These are phyloP conservation scores for Primulina tabacum DNA, from an alignment of 257 asterid species.

Conservation along the genomic window DNA sequence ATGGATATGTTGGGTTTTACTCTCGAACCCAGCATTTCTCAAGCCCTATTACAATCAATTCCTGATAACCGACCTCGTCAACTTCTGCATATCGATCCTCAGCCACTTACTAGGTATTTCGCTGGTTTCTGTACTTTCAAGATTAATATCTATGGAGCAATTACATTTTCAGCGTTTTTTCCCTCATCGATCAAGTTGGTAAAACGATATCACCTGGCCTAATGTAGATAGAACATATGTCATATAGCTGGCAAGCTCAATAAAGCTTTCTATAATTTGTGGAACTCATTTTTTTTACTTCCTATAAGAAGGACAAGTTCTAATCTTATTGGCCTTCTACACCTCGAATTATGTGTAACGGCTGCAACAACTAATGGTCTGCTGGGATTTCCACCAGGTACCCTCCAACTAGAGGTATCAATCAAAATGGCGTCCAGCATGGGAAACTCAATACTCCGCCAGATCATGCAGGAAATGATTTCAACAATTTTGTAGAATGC, in stretches of 20 bases:
- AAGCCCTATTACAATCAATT: slow-evolving; percentile 35
- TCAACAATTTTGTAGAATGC: slow-evolving; percentile 61
- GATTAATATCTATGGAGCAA: neutral
- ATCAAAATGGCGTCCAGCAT: slow-evolving; percentile 33
- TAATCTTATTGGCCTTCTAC: neutral
- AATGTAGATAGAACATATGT: no score
- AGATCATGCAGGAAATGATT: slow-evolving; percentile 40
- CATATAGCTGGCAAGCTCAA: neutral
- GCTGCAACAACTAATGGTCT: slow-evolving; percentile 6
- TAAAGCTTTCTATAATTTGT: neutral
- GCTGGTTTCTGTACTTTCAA: neutral
- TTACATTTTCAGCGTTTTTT: neutral
- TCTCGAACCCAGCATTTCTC: slow-evolving; percentile 68
- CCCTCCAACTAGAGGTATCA: slow-evolving; percentile 34
- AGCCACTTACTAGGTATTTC: slow-evolving; percentile 67
- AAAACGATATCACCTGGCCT: neutral
- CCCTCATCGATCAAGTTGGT: no score
- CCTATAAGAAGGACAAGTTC: neutral
- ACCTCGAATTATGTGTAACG: neutral
- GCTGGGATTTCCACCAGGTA: slow-evolving; percentile 39
- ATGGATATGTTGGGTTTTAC: slow-evolving; percentile 70
- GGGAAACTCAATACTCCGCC: slow-evolving; percentile 38
- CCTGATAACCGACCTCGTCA: slow-evolving; percentile 45
- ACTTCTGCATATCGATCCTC: slow-evolving; percentile 47
- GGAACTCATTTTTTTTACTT: neutral